These are phyloP conservation scores for Lindgomyces ingoldianus DNA, from an alignment of 495 filamentous ascomycete genomes.

Conservation along the genomic window DNA sequence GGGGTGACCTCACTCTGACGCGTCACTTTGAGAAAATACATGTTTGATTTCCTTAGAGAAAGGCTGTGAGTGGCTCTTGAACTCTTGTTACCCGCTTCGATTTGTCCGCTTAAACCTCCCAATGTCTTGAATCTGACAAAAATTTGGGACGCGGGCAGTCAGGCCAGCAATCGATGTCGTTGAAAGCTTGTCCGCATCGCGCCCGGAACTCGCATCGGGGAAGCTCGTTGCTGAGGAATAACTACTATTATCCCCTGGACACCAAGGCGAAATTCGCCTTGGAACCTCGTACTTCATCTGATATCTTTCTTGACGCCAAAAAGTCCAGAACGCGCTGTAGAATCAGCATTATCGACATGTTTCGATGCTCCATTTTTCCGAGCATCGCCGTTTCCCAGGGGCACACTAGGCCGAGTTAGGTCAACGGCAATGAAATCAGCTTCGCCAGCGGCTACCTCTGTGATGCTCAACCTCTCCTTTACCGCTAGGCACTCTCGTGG, in stretches of 20 bases:
- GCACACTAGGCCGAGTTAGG: neutral
- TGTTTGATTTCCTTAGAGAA: neutral
- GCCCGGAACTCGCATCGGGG: neutral
- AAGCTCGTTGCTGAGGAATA: neutral
- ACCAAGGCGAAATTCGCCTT: neutral
- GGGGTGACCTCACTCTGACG: neutral
- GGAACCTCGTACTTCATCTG: neutral
- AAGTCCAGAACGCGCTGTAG: neutral
- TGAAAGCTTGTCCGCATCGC: neutral
- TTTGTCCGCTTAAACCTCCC: neutral
- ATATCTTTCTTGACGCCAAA: slow-evolving; percentile 7
- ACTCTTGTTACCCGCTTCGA: neutral
- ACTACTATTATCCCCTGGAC: neutral
- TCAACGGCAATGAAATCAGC: neutral
- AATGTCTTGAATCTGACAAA: neutral
- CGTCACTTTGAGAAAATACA: neutral
- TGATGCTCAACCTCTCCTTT: neutral
- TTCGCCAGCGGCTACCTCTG: neutral
- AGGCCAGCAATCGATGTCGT: slow-evolving; percentile 1
- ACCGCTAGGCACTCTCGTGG: slow-evolving; percentile 7
- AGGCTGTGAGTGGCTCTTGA: neutral
- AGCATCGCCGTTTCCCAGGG: neutral
- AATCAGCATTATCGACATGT: neutral
- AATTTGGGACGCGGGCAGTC: neutral
- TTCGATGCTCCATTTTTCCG: neutral